Conservation (phyloP, 2,329 filamentous ascomycete species). For the Talaromyces albobiverticillius region DNA sequence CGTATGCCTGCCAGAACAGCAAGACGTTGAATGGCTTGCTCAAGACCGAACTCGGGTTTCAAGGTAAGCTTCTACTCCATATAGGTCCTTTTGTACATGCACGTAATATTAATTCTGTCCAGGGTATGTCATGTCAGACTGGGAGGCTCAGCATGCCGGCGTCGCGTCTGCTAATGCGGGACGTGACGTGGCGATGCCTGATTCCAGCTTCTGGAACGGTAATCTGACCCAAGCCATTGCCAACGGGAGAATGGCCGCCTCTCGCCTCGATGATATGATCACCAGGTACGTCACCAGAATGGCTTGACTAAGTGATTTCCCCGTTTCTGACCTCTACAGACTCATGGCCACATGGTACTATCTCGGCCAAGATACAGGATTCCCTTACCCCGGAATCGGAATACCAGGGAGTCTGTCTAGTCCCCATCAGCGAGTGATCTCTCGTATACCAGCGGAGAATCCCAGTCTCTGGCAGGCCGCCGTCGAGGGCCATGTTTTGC, state of each 20-base stretch:
- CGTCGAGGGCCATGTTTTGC: constrained; percentile 61
- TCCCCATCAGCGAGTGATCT: constrained; percentile 15
- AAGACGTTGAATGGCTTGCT: constrained; percentile 62
- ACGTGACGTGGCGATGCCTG: constrained; percentile 80
- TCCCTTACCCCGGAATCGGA: neutral
- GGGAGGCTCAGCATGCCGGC: constrained; percentile 62
- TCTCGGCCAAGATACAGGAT: neutral
- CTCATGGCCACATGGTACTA: too few species aligned
- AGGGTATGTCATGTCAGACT: constrained; percentile 57
- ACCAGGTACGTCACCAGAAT: too few species aligned
- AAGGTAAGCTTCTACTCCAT: constrained; percentile 46
- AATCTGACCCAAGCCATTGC: neutral
- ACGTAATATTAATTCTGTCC: too few species aligned
- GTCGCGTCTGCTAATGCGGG: constrained; percentile 66
- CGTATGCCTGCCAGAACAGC: constrained; percentile 60
- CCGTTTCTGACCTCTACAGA: too few species aligned
- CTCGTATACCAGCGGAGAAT: constrained; percentile 15
- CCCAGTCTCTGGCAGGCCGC: neutral
- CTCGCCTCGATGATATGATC: constrained; percentile 1
- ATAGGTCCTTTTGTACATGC: neutral
- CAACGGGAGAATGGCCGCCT: neutral
- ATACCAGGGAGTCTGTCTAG: neutral
- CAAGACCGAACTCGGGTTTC: constrained; percentile 66
- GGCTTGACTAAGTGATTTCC: too few species aligned
- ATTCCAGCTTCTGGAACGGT: constrained; percentile 30